These are phyloP conservation scores for Gentiana straminea DNA, from an alignment of 257 asterid genomes.

Conservation along the genomic window DNA sequence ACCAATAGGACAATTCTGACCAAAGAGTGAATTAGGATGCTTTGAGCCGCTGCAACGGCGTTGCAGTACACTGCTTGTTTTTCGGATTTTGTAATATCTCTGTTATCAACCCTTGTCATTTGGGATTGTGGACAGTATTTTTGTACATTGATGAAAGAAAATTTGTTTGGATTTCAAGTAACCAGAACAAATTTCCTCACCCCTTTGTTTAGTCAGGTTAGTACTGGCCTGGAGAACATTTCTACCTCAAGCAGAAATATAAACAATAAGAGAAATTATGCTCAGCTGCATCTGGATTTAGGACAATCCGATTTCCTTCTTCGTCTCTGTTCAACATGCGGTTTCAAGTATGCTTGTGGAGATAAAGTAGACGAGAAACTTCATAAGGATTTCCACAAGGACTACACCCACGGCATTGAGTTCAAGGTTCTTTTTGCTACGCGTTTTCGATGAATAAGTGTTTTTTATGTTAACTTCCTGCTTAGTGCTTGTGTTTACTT, in stretches of 20 bases:
- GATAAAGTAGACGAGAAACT: conserved; percentile 6
- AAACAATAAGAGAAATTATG: conserved; percentile 9
- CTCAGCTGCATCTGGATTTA: conserved; percentile 10
- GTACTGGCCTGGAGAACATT: background rate
- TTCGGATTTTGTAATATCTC: background rate
- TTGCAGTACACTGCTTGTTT: background rate
- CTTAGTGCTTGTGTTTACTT: background rate
- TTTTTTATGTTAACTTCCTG: background rate
- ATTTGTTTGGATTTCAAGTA: background rate
- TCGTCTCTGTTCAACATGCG: conserved; percentile 7
- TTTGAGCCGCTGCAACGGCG: too few species aligned
- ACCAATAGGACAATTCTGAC: too few species aligned
- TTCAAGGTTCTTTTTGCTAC: conserved; percentile 4
- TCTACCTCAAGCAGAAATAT: background rate
- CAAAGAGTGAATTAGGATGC: too few species aligned
- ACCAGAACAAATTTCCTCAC: background rate
- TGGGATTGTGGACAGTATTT: background rate
- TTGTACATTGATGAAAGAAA: background rate
- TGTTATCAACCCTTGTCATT: background rate
- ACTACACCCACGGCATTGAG: conserved; percentile 6
- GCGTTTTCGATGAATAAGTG: background rate
- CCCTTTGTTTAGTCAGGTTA: background rate
- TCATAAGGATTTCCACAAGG: conserved; percentile 10
- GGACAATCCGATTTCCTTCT: conserved; percentile 10
- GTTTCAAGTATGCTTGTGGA: conserved; percentile 10